A percentile compares a stretch with the other conserved stretches of the same genome.
Conservation (phyloP, 148 eudicot species). For the Amaranthus palmeri region DNA sequence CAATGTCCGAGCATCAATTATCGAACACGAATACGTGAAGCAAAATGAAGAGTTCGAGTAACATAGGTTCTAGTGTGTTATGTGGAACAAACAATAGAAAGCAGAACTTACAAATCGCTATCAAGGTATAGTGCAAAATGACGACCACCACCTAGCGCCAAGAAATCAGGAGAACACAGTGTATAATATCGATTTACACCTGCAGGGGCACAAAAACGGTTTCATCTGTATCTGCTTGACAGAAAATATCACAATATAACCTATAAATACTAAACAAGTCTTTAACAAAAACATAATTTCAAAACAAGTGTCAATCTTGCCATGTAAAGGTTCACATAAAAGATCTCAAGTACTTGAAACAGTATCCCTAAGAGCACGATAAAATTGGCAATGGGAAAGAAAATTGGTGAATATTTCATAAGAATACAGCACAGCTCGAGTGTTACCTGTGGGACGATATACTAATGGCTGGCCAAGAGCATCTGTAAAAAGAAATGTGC, state of each 20-base stretch:
- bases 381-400: neutral
- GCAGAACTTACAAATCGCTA: slow-evolving; percentile 66
- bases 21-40: neutral
- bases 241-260: neutral
- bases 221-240: slow-evolving; percentile 4
- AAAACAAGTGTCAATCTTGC: no score
- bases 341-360: no score
- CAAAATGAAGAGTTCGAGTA: neutral
- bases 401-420: neutral
- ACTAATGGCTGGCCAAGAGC: slow-evolving; percentile 52
- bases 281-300: neutral
- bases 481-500: slow-evolving; percentile 79
- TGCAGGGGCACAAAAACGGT: slow-evolving; percentile 29
- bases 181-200: slow-evolving; percentile 88
- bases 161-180: slow-evolving; percentile 76
- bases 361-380: neutral
- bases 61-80: neutral
- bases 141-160: slow-evolving; percentile 86
- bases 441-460: slow-evolving; percentile 74
- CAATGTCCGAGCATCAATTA: no score
- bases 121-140: slow-evolving; percentile 93
- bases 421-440: neutral
- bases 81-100: slow-evolving; percentile 2
- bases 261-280: neutral
- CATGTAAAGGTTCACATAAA: no score